These are phyloP conservation scores for Lentinula lateritia DNA, from an alignment of 768 basidiomycete species.

Conservation along the genomic window DNA sequence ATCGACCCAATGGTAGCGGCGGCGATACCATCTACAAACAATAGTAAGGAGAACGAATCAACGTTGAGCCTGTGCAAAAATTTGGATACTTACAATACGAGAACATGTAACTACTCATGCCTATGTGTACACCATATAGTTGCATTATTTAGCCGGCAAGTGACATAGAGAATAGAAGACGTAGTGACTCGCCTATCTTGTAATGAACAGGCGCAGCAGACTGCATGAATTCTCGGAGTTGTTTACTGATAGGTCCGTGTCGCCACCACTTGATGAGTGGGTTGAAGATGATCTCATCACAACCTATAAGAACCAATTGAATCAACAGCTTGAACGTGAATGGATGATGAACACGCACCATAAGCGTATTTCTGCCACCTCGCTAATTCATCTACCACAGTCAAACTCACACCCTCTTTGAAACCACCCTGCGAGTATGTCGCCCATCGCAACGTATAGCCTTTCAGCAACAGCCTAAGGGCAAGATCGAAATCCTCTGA, in stretches of 20 bases:
- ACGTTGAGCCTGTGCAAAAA: not conserved
- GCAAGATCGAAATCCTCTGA: slow-evolving; percentile 83
- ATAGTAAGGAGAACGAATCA: slow-evolving; percentile 33
- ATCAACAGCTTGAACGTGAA: not conserved
- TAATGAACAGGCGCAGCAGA: slow-evolving; percentile 72
- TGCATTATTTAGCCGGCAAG: not conserved
- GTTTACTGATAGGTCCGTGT: slow-evolving; percentile 72
- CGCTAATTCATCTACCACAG: slow-evolving; percentile 83
- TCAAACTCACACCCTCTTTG: slow-evolving; percentile 86
- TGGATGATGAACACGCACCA: slow-evolving; percentile 23
- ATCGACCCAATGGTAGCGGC: slow-evolving; percentile 60
- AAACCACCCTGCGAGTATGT: slow-evolving; percentile 82
- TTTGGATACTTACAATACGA: slow-evolving; percentile 1
- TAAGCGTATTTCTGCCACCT: slow-evolving; percentile 81
- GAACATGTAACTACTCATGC: slow-evolving; percentile 31
- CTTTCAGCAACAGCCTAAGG: slow-evolving; percentile 58
- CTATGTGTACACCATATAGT: not conserved
- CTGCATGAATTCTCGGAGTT: slow-evolving; percentile 73
- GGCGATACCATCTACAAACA: slow-evolving; percentile 56
- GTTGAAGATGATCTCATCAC: slow-evolving; percentile 80
- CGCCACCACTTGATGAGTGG: slow-evolving; percentile 75
- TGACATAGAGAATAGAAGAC: slow-evolving; percentile 22
- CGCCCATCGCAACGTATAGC: slow-evolving; percentile 76
- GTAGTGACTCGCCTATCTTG: slow-evolving; percentile 63
- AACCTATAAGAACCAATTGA: slow-evolving; percentile 28